Conservation (phyloP, 75 land plant species). For the Picea sitchensis region DNA sequence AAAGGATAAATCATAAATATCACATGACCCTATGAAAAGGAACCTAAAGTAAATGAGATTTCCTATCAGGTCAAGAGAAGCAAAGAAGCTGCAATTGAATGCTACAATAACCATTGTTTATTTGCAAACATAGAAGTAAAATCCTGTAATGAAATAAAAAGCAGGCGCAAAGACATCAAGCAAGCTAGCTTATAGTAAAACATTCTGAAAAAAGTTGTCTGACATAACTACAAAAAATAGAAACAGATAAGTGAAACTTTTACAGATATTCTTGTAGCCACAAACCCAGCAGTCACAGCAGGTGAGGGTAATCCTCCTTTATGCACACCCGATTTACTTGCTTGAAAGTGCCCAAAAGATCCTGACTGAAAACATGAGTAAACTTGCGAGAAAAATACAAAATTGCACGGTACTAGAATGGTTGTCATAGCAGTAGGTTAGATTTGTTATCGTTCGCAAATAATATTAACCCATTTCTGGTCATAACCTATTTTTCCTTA, state of each 20-base stretch:
- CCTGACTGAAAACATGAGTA: too few species aligned
- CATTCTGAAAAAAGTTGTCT: background rate
- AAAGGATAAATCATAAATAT: background rate
- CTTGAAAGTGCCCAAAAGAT: conserved; percentile 99
- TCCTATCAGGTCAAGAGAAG: background rate
- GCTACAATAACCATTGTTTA: background rate
- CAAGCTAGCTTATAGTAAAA: background rate
- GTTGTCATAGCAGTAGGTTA: too few species aligned
- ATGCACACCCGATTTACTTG: conserved; percentile 89
- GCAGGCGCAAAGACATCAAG: background rate
- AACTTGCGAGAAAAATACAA: too few species aligned
- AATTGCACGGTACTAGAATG: too few species aligned
- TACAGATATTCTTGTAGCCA: conserved; percentile 97
- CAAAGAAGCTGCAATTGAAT: background rate
- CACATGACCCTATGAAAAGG: background rate
- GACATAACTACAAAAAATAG: background rate
- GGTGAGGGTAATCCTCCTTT: conserved; percentile 75
- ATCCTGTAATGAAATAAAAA: background rate
- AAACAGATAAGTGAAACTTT: conserved; percentile 5
- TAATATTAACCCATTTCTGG: too few species aligned
- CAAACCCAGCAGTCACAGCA: conserved; percentile 94
- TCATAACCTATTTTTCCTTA: too few species aligned
- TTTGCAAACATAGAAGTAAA: background rate
- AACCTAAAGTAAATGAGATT: background rate
- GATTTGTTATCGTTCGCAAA: too few species aligned